A percentile compares a stretch with the other conserved stretches of the same genome.
phyloP scores from a whole-genome alignment of 2,329 filamentous ascomycete species.

The Bertia moriformis region DNA sequence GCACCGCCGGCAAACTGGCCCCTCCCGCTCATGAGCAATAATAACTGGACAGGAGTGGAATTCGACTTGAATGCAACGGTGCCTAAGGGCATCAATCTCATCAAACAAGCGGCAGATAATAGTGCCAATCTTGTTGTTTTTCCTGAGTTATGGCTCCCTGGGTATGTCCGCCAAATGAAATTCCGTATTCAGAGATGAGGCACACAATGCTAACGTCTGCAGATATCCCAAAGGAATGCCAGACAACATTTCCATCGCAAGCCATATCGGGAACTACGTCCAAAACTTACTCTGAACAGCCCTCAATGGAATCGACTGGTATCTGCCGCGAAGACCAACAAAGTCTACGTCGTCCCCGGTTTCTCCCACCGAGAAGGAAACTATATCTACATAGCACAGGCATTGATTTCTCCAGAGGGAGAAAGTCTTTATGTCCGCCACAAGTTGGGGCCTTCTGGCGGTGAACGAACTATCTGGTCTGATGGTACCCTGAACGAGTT shows the following conservation, averaged over 20 bases:
- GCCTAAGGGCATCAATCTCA: background rate
- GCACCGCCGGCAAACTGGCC: background rate
- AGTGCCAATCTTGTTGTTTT: background rate
- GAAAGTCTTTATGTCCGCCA: background rate
- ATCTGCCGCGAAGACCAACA: background rate
- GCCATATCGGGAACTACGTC: background rate
- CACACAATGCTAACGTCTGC: too few relatives aligned
- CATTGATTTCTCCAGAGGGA: background rate
- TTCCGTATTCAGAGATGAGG: too few relatives aligned
- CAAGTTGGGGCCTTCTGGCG: background rate
- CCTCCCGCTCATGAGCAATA: background rate
- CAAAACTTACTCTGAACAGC: background rate
- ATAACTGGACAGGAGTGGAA: background rate
- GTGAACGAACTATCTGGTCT: background rate
- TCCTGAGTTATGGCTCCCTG: background rate
- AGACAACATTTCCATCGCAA: background rate
- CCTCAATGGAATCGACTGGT: background rate
- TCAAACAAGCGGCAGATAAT: background rate
- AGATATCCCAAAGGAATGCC: too few relatives aligned
- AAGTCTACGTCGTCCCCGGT: background rate
- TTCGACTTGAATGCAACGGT: background rate
- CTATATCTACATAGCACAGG: background rate
- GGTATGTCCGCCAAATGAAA: too few relatives aligned
- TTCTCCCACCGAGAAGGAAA: background rate
- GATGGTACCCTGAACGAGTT: background rate